These are phyloP conservation scores for Penicillium lividum DNA, from an alignment of 495 filamentous ascomycete species.

Conservation along the genomic window DNA sequence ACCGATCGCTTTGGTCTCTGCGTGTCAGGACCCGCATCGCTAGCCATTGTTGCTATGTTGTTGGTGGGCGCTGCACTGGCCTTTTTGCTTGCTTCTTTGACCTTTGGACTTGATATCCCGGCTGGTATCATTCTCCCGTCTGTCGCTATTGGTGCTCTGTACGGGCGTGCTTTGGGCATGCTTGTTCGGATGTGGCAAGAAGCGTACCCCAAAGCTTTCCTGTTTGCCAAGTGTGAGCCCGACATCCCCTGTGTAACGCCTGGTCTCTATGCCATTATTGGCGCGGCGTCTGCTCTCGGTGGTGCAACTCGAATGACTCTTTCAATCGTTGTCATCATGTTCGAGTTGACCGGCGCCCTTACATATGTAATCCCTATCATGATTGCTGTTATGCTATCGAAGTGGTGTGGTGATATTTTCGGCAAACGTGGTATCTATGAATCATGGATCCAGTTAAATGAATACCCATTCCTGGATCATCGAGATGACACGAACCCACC, in stretches of 20 bases:
- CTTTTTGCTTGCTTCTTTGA: slow-evolving; percentile 82
- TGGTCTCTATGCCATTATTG: slow-evolving; percentile 94
- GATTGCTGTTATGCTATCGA: slow-evolving; percentile 98
- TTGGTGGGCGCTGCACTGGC: slow-evolving; percentile 77
- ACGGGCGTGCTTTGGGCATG: slow-evolving; percentile 88
- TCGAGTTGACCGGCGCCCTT: slow-evolving; percentile 92
- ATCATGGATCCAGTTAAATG: slow-evolving; percentile 93
- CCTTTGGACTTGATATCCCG: slow-evolving; percentile 95
- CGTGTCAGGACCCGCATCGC: slow-evolving; percentile 68
- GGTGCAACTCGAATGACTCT: slow-evolving; percentile 97
- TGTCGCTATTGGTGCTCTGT: slow-evolving; percentile 93
- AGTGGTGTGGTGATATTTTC: slow-evolving; percentile 98
- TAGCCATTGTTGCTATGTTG: slow-evolving; percentile 75
- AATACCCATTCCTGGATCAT: slow-evolving; percentile 95
- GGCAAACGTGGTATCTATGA: slow-evolving; percentile 95
- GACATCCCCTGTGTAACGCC: slow-evolving; percentile 91
- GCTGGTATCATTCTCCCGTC: slow-evolving; percentile 96
- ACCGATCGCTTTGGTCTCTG: slow-evolving; percentile 90
- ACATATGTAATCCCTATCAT: slow-evolving; percentile 98
- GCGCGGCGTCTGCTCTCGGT: slow-evolving; percentile 92
- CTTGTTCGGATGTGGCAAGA: slow-evolving; percentile 86
- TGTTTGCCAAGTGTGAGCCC: slow-evolving; percentile 80
- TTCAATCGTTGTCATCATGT: slow-evolving; percentile 99
- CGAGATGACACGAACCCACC: slow-evolving; percentile 79
- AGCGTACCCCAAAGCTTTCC: slow-evolving; percentile 70